Evolutionary conservation across 495 filamentous ascomycete genomes (phyloP).

Genomic region (Apodospora peruviana): DNA sequence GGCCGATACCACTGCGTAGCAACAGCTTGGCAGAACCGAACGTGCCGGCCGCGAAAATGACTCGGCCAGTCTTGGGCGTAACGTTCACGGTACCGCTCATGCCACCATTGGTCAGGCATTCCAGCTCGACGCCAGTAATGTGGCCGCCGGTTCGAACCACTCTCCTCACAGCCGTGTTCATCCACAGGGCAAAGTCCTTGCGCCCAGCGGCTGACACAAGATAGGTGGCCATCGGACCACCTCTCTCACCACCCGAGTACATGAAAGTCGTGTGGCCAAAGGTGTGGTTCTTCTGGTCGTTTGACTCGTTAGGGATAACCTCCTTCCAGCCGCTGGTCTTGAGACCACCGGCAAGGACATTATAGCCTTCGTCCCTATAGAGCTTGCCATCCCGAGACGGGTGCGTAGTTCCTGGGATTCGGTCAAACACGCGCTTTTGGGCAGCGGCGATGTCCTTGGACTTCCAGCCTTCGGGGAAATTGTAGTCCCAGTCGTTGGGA

Average conservation of each 20-base stretch:
- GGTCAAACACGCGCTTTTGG: conserved; percentile 55
- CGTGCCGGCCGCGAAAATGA: conserved; percentile 64
- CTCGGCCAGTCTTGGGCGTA: conserved; percentile 52
- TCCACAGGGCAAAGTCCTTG: conserved; percentile 60
- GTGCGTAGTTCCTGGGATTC: conserved; percentile 62
- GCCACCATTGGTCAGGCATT: conserved; percentile 49
- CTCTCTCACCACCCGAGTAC: conserved; percentile 59
- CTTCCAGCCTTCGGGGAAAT: conserved; percentile 73
- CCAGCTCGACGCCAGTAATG: conserved; percentile 63
- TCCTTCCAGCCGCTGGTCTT: conserved; percentile 54
- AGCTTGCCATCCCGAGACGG: conserved; percentile 63
- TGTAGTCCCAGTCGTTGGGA: conserved; percentile 61
- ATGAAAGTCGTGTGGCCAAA: conserved; percentile 66
- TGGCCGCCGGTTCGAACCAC: conserved; percentile 56
- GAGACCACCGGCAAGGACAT: conserved; percentile 53
- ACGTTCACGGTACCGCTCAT: conserved; percentile 54
- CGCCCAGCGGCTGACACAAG: conserved; percentile 55
- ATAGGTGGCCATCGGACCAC: conserved; percentile 70
- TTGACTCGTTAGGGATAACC: conserved; percentile 54
- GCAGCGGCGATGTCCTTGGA: conserved; percentile 54
- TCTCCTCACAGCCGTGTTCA: conserved; percentile 58
- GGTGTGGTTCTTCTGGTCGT: conserved; percentile 58
- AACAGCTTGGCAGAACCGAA: conserved; percentile 72
- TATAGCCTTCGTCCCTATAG: conserved; percentile 62
- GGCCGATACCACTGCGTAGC: conserved; percentile 56